These are phyloP conservation scores for Podaxis sp. DNA, from an alignment of 768 basidiomycete genomes.

Conservation along the genomic window DNA sequence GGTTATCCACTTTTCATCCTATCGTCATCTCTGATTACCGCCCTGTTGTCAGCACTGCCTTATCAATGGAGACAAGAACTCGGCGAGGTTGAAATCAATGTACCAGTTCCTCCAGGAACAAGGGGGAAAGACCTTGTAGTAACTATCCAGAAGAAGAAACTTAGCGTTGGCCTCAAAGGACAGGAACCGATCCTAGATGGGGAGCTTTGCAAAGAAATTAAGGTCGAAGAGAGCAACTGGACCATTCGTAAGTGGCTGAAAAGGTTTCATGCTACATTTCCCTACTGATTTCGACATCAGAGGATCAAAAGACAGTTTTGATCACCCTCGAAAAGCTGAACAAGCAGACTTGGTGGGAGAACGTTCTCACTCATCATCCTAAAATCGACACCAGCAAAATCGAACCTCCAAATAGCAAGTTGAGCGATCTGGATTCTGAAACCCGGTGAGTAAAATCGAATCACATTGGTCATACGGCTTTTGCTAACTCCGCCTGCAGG, in stretches of 20 bases:
- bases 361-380: conserved; percentile 91
- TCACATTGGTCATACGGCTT: not conserved
- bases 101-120: conserved; percentile 88
- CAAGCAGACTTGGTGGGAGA: conserved; percentile 95
- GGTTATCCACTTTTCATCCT: conserved; percentile 17
- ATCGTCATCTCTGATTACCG: conserved; percentile 20
- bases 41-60: conserved; percentile 64
- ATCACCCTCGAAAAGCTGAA: conserved; percentile 88
- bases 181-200: conserved; percentile 86
- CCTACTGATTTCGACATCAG: conserved; percentile 35
- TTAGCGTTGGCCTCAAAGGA: conserved; percentile 84
- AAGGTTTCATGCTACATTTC: not conserved
- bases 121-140: conserved; percentile 75
- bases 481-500: conserved; percentile 37
- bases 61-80: conserved; percentile 92
- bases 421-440: conserved; percentile 95
- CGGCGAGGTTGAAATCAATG: conserved; percentile 77
- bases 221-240: conserved; percentile 97
- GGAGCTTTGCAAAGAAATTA: conserved; percentile 90
- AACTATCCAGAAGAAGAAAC: conserved; percentile 75
- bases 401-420: conserved; percentile 90
- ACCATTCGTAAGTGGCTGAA: conserved; percentile 65
- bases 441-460: conserved; percentile 61
- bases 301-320: conserved; percentile 71
- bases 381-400: conserved; percentile 98